Base-by-base conservation (phyloP, 1,284 basidiomycete genomes). In the Melampsora americana region DNA sequence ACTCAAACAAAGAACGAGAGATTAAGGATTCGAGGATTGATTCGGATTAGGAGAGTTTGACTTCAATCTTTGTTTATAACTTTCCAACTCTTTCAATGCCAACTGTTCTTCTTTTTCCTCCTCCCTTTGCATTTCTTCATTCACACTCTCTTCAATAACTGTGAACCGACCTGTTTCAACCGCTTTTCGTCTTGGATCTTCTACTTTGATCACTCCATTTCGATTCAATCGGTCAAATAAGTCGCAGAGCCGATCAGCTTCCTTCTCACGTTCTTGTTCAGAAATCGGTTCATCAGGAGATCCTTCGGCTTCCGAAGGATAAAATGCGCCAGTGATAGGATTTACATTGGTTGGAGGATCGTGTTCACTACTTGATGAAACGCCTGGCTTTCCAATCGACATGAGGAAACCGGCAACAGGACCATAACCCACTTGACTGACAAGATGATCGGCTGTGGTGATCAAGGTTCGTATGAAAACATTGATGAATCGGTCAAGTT, bases 171-270 rank as follows among this genome's bases (percentile, higher is more conserved):
- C 81, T 50, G 67, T 69, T 26, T 69, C 65, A 30, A 78, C 35
- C 1, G 80, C 80, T 6, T 79, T 75, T 5, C 77, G 59, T 18
- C 79, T 79, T 1, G 82, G 82, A 64, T 81, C 81, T 42, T 80
- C 80, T 0, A 82, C 79, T 14, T 72, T 78, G 39, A 86, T 82
- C 3, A 85, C 82, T 1, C 84, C 84, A 71, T 85, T 90, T 82
- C 86, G 88, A 82, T 93, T 91, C 80, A 96, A 85, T 67, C 93
- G 85, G 78, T 95, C 92, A 81, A 97, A 96, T 23, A 96, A 85
- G 30, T 90, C 89, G 81, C 95, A 92, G 61, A 97, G 84, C 81
- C 89, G 90, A 84, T 95, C 93, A 62, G 93, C 90, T 28, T 71
- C 69, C n/a, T 64, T 28, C 23, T 71, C 69, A 28, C 64, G 61